Evolutionary conservation across 83 land plant genomes (phyloP), one percentile per base, ranked within the genome.

Genomic region (Larix sibirica): DNA sequence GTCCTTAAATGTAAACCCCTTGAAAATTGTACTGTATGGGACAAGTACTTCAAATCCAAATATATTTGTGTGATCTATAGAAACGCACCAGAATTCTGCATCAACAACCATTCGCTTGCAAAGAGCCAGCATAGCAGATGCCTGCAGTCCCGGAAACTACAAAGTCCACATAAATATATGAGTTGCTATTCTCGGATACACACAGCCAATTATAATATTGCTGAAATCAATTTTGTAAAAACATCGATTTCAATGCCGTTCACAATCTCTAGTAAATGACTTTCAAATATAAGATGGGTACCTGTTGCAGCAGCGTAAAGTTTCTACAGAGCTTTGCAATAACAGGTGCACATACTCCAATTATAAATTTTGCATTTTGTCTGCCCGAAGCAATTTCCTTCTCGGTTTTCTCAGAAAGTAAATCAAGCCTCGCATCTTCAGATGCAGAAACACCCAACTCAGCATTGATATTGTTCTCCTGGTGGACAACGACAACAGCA

Each of bases 51-150:
- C 21, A 24, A 6, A 38, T 24, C 5, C 76, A 81, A 24, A 38
- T 38, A 12, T 33, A 80, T 14, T 10, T 26, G 68, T 79, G 24
- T 16, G 81, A 58, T 38, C 12, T 42, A 12, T 38, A 38, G 16
- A n/a, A 64, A 75, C 88, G 88, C 80, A 98, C 99, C 99, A 98
- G 86, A 95, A 98, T 28, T 90, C 87, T 0, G 96, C 89, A 89
- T 98, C 99, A 86, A 98, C 90, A 21, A 95, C 95, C 99, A 98
- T 98, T 50, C 96, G 86, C 71, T 95, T 90, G 81, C 98, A 95
- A 24, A 98, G 84, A 77, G 99, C 96, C 63, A 95, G 89, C 95
- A 96, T 92, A 70, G 87, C 99, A 79, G 97, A 95, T 12, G 95
- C 93, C 81, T 98, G 97, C 44, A 98, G 87, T 63, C 84, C 89